Evolutionary conservation across 2,329 filamentous ascomycete species (phyloP), one percentile per base, ranked within the genome.

Genomic region (Fusarium globosum): DNA sequence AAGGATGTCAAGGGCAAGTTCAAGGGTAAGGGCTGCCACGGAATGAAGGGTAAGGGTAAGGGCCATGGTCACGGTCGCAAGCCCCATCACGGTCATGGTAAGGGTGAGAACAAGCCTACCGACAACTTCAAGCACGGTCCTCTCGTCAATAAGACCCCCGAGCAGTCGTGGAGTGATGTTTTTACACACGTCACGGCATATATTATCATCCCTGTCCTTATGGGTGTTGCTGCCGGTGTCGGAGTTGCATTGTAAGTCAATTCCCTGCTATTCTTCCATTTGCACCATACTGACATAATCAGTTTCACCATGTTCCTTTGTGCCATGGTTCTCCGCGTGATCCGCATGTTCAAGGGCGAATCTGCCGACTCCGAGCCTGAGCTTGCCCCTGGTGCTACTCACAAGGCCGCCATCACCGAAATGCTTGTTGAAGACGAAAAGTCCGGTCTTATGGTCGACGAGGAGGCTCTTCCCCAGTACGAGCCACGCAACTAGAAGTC

Each of bases 141-240:
- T 30, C 41, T 65, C 16, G 51, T 70, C 45, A 46, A 65, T 20
- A 65, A 69, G 26, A 42, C 65, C 38, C 68, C 66, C 41, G 78
- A 81, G 60, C 79, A 80, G 73, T 79, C 76, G 62, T 87, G 88
- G 82, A 80, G 83, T 60, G 82, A 85, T 68, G 81, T 90, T 33
- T 73, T 90, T 52, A 85, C 86, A 77, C 88, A 88, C 75, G 85
- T 92, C 56, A 85, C 88, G 71, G 84, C 89, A 42, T 89, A 91
- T 69, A 87, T 94, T 49, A 80, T 94, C 53, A 84, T 94, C 43
- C 92, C 93, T 4, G 85, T 94, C 60, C 82, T 92, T 59, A 86
- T 94, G 72, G 93, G 93, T 66, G 86, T 94, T 72, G 86, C 90
- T 30, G 90, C 91, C 49, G 93, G 92, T 78, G 87, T 94, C 61